Percentiles rank a stretch among this genome's conserved stretches.
Evolutionary conservation across 352 stramenopile genomes (phyloP).

Genomic region (Globisporangium recalcitrans): DNA sequence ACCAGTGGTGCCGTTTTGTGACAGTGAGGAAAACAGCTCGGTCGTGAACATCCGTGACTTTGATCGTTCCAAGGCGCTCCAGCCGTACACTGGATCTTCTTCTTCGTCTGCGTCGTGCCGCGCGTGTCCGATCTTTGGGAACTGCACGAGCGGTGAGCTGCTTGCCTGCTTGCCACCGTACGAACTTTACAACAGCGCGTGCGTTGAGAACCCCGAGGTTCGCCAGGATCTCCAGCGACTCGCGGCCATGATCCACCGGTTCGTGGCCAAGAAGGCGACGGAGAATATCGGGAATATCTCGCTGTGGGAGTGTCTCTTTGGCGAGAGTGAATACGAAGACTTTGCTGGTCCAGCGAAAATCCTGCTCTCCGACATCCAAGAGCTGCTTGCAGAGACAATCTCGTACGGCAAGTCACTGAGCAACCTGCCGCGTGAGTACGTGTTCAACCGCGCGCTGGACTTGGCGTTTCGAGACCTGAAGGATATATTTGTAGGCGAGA

Average conservation of each 20-base stretch:
- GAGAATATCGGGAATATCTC: slow-evolving; percentile 31
- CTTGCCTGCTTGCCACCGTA: slow-evolving; percentile 45
- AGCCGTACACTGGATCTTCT: slow-evolving; percentile 34
- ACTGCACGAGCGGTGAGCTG: slow-evolving; percentile 44
- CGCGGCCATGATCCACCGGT: slow-evolving; percentile 40
- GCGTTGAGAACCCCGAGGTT: slow-evolving; percentile 49
- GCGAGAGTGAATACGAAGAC: slow-evolving; percentile 6
- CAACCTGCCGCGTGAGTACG: slow-evolving; percentile 38
- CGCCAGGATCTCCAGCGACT: slow-evolving; percentile 41
- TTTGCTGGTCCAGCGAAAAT: slow-evolving; percentile 33
- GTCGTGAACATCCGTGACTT: slow-evolving; percentile 23
- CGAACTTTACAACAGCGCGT: slow-evolving; percentile 41
- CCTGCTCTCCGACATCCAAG: slow-evolving; percentile 45
- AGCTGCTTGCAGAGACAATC: slow-evolving; percentile 33
- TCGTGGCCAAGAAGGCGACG: slow-evolving; percentile 31
- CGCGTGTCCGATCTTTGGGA: slow-evolving; percentile 55
- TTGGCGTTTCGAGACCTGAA: slow-evolving; percentile 50
- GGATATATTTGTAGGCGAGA: slow-evolving; percentile 45
- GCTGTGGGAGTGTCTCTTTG: slow-evolving; percentile 25
- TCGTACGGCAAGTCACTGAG: slow-evolving; percentile 40
- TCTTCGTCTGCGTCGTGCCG: slow-evolving; percentile 26
- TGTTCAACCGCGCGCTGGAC: slow-evolving; percentile 59
- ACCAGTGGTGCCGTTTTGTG: slow-evolving; percentile 41
- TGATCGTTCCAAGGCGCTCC: slow-evolving; percentile 41
- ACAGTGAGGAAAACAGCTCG: slow-evolving; percentile 38